Evolutionary conservation across 768 basidiomycete species (phyloP), one percentile per base, ranked within the genome.

Genomic region (Pleurotus tuoliensis): DNA sequence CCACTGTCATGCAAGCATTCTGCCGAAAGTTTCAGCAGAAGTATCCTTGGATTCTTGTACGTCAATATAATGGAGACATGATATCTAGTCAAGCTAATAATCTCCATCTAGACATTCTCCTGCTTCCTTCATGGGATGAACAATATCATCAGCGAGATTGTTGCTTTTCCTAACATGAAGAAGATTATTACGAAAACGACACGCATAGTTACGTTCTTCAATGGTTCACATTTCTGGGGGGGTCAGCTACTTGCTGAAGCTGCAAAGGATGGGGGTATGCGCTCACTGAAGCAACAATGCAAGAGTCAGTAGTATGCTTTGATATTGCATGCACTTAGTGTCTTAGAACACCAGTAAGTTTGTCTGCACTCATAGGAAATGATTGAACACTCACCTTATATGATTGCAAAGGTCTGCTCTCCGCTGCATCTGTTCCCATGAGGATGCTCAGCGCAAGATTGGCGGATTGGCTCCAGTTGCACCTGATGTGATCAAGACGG

Each of bases 211-310:
- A 52, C 64, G 5, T 72, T 71, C 56, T 71, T 72, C 62, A 66
- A 68, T 50, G 24, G 55, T 2, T 72, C 67, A 2, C 70, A 72
- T 44, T 70, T 69, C 56, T 71, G 70, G 68, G 66, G 66, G 71
- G 68, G 67, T n/a, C 71, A 72, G 60, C 56, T 71, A 60, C 16
- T 15, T 46, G 1, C 20, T 20, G 49, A 56, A 5, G 69, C 68
- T 1, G 56, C 30, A 24, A 37, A 16, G 24, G 37, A 52, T 5
- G 55, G 59, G 1, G 38, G 67, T 5, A 64, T 54, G 2, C 59
- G 59, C n/a, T 50, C 45, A 15, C 48, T 70, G 2, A 65, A 71
- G 55, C 66, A 54, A 6, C 63, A 68, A 20, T 61, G 49, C 2
- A 65, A 71, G 51, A 63, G 66, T 5, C 54, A 61, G 1, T 70